These are phyloP conservation scores for Plasmodium ovale DNA, from an alignment of 169 alveolate species.

Conservation along the genomic window DNA sequence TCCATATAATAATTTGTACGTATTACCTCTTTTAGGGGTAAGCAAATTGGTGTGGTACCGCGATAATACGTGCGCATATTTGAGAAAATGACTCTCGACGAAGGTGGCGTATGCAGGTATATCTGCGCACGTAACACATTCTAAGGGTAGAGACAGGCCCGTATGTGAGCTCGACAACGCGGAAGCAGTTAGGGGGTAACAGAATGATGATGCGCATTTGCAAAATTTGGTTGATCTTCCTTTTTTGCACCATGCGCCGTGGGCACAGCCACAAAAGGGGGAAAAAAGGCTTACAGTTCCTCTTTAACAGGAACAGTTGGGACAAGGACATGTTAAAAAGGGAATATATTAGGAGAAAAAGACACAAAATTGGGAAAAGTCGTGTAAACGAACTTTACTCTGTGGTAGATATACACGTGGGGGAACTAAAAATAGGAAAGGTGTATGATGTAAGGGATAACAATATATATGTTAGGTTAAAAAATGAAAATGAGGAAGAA, in stretches of 20 bases:
- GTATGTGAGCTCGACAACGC: too few species aligned
- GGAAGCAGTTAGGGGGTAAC: too few species aligned
- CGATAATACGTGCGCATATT: too few species aligned
- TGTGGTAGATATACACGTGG: constrained; percentile 28
- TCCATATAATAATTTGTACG: too few species aligned
- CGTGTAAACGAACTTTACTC: constrained; percentile 19
- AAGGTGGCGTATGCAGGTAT: too few species aligned
- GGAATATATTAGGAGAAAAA: neutral
- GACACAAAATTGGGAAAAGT: constrained; percentile 5
- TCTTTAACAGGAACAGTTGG: neutral
- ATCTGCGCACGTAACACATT: too few species aligned
- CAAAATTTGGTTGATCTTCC: too few species aligned
- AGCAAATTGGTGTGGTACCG: too few species aligned
- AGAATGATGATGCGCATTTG: too few species aligned
- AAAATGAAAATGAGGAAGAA: constrained; percentile 14
- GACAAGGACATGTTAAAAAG: neutral
- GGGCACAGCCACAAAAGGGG: neutral
- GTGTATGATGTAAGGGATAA: constrained; percentile 36
- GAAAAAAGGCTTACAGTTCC: neutral
- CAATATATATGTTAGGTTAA: constrained; percentile 64
- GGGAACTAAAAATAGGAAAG: constrained; percentile 63
- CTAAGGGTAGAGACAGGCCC: too few species aligned
- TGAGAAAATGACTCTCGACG: too few species aligned
- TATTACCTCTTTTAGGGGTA: too few species aligned
- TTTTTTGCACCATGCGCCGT: neutral